Evolutionary conservation across 345 rosid species (phyloP).

Genomic region (Isatis tinctoria): DNA sequence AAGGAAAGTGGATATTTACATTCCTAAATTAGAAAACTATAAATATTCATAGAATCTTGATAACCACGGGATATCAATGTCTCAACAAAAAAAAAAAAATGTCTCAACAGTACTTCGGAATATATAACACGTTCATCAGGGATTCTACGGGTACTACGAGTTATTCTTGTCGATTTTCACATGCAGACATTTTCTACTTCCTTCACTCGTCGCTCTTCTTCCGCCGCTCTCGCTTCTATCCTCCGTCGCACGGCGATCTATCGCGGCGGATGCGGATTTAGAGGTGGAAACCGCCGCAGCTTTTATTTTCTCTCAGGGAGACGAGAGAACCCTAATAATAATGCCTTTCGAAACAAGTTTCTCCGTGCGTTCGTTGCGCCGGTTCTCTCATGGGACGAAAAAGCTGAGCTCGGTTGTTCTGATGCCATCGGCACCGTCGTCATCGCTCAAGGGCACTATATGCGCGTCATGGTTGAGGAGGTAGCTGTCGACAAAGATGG

Average conservation of each 20-base stretch:
- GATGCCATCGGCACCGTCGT: constrained; percentile 78
- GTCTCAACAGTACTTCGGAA: no score
- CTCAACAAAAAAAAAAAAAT: no score
- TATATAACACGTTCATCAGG: no score
- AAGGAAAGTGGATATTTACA: no score
- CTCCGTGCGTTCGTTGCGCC: constrained; percentile 67
- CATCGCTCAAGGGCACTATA: constrained; percentile 82
- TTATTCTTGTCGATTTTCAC: no score
- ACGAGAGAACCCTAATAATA: constrained; percentile 37
- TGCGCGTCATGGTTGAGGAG: constrained; percentile 70
- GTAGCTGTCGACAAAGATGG: background rate
- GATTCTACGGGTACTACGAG: no score
- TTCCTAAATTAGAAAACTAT: no score
- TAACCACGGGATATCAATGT: no score
- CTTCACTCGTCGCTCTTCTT: constrained; percentile 37
- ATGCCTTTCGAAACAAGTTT: constrained; percentile 43
- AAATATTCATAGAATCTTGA: no score
- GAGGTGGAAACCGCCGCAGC: constrained; percentile 16
- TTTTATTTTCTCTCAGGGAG: constrained; percentile 35
- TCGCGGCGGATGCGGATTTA: background rate
- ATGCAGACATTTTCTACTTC: constrained; percentile 50
- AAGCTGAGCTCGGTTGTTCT: constrained; percentile 49
- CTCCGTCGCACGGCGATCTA: constrained; percentile 35
- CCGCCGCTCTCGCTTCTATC: constrained; percentile 6
- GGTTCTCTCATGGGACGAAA: constrained; percentile 47